phyloP scores from a whole-genome alignment of 1,284 basidiomycete genomes.

The Apiotrichum porosum region DNA sequence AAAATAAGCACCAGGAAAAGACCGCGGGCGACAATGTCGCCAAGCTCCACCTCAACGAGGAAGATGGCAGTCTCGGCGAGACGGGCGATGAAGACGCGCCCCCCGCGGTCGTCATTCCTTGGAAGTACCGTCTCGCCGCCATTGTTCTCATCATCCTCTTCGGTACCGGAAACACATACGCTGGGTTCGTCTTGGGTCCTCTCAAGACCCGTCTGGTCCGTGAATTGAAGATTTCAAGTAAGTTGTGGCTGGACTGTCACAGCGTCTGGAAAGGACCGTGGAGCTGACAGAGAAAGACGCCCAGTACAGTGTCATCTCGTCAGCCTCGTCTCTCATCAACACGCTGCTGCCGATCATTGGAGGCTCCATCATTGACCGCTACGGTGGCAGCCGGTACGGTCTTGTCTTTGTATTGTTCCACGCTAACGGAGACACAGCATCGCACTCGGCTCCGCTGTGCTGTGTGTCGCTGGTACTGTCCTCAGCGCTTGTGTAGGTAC shows the following conservation, averaged over 20 bases:
- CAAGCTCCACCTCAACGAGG: not conserved
- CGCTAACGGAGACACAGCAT: not conserved
- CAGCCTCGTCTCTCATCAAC: constrained; percentile 45
- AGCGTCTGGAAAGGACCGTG: too few species aligned
- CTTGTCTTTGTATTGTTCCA: not conserved
- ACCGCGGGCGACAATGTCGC: too few species aligned
- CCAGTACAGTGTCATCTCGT: constrained; percentile 46
- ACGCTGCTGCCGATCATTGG: constrained; percentile 49
- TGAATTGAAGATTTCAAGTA: constrained; percentile 40
- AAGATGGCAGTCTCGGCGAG: not conserved
- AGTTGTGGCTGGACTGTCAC: too few species aligned
- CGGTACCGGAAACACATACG: constrained; percentile 29
- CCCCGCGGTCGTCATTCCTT: constrained; percentile 1
- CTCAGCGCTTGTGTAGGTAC: constrained; percentile 2
- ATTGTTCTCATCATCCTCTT: constrained; percentile 36
- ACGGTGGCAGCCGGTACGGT: constrained; percentile 34
- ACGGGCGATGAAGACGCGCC: not conserved
- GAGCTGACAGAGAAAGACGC: constrained; percentile 31
- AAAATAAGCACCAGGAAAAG: too few species aligned
- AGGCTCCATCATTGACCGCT: constrained; percentile 49
- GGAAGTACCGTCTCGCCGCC: constrained; percentile 16
- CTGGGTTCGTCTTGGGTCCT: constrained; percentile 30
- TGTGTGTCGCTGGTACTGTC: constrained; percentile 3
- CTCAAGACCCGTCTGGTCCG: constrained; percentile 43
- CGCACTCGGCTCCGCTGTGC: constrained; percentile 1